Conservation (phyloP, 441 rosid genomes). For the Eruca vesicaria region DNA sequence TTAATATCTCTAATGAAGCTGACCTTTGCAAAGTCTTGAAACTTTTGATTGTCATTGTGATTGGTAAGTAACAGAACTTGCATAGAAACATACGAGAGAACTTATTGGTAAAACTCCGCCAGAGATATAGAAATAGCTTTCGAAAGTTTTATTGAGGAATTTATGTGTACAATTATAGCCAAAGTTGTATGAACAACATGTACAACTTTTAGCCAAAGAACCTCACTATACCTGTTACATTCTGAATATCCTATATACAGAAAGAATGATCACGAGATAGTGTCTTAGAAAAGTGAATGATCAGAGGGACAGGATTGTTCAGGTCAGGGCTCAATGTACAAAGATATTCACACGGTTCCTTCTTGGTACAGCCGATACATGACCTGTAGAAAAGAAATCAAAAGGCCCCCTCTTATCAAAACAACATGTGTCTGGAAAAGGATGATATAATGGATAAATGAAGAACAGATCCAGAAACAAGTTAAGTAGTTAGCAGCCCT, state of each 20-base stretch:
- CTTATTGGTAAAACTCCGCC: too few species aligned
- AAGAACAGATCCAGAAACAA: conserved; percentile 8
- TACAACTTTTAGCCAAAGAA: conserved; percentile 24
- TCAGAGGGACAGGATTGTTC: conserved; percentile 38
- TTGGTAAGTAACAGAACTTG: background rate
- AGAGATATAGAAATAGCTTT: background rate
- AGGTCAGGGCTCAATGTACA: conserved; percentile 56
- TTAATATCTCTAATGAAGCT: too few species aligned
- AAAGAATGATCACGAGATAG: conserved; percentile 31
- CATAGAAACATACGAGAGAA: background rate
- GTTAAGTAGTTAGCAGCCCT: background rate
- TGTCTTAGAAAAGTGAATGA: conserved; percentile 26
- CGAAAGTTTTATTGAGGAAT: conserved; percentile 14
- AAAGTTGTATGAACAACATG: too few species aligned
- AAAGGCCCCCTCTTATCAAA: conserved; percentile 60
- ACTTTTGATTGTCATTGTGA: background rate
- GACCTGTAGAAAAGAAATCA: conserved; percentile 63
- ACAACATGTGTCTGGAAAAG: conserved; percentile 42
- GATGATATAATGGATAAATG: conserved; percentile 25
- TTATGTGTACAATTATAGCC: conserved; percentile 19
- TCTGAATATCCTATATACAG: conserved; percentile 31
- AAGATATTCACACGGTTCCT: conserved; percentile 52
- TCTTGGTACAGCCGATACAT: conserved; percentile 56
- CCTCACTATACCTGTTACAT: conserved; percentile 26
- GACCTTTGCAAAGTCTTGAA: too few species aligned